phyloP scores from a whole-genome alignment of 768 basidiomycete genomes.

The Gelatoporia subvermispora region DNA sequence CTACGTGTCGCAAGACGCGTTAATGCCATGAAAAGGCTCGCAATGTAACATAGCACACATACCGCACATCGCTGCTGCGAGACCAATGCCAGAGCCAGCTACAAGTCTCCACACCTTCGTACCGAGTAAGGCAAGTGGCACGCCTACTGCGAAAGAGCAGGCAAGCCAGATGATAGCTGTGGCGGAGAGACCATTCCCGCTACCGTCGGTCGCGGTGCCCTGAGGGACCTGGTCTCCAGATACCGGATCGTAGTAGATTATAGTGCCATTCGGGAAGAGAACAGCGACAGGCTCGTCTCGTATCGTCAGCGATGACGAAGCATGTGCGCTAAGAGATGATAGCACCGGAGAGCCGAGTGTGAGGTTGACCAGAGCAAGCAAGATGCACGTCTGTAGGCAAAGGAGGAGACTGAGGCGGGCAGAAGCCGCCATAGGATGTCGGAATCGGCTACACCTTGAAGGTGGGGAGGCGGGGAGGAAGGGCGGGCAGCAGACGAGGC shows the following conservation, averaged over 20 bases:
- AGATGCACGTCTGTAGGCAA: slow-evolving; percentile 9
- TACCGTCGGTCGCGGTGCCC: slow-evolving; percentile 54
- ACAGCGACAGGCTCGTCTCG: slow-evolving; percentile 9
- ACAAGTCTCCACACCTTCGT: slow-evolving; percentile 54
- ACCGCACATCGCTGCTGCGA: slow-evolving; percentile 41
- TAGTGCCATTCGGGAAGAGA: slow-evolving; percentile 29
- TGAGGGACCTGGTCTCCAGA: slow-evolving; percentile 46
- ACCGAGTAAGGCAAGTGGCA: slow-evolving; percentile 51
- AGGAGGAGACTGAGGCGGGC: slow-evolving; percentile 7
- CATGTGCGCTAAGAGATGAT: background rate
- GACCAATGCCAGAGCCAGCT: slow-evolving; percentile 48
- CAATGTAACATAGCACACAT: slow-evolving; percentile 1
- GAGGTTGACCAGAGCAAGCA: slow-evolving; percentile 6
- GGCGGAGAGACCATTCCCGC: slow-evolving; percentile 40
- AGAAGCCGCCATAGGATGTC: slow-evolving; percentile 12
- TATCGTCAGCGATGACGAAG: slow-evolving; percentile 1
- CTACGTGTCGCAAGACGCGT: slow-evolving; percentile 24
- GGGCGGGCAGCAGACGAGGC: slow-evolving; percentile 1
- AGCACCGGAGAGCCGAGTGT: slow-evolving; percentile 6
- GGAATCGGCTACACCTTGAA: slow-evolving; percentile 4
- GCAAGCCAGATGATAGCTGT: slow-evolving; percentile 56
- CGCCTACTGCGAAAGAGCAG: slow-evolving; percentile 47
- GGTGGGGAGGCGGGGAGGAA: background rate
- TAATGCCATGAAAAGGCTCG: slow-evolving; percentile 26
- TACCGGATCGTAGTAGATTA: slow-evolving; percentile 37